These are phyloP conservation scores for Drechslerella dactyloides DNA, from an alignment of 2,329 filamentous ascomycete genomes.

Conservation along the genomic window DNA sequence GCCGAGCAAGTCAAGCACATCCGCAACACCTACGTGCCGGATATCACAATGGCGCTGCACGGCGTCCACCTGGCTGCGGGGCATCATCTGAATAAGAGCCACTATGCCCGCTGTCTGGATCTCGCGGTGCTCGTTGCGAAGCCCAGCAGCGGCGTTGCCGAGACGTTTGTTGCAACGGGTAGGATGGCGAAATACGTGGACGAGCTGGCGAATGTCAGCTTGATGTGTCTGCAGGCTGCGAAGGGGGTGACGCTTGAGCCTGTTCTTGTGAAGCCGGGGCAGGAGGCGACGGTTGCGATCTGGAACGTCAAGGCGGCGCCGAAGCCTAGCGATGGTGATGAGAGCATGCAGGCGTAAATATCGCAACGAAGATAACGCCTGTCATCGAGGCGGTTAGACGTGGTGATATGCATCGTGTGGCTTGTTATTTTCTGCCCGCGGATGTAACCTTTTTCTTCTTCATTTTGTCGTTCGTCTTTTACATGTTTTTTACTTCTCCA, in stretches of 20 bases:
- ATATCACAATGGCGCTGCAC: conserved; percentile 83
- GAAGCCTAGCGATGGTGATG: neutral
- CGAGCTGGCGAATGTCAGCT: conserved; percentile 77
- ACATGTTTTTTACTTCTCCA: conserved; percentile 38
- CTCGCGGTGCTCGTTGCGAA: conserved; percentile 77
- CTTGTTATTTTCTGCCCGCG: conserved; percentile 48
- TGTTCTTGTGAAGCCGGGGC: conserved; percentile 30
- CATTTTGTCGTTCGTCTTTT: conserved; percentile 28
- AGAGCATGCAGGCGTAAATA: neutral
- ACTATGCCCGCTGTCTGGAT: conserved; percentile 84
- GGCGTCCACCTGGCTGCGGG: conserved; percentile 80
- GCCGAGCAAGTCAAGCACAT: conserved; percentile 69
- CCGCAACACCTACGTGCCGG: conserved; percentile 80
- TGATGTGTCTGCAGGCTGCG: conserved; percentile 67
- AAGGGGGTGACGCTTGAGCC: conserved; percentile 44
- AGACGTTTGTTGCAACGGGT: conserved; percentile 68
- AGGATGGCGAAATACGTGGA: conserved; percentile 78
- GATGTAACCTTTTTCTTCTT: conserved; percentile 39
- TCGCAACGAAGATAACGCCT: neutral
- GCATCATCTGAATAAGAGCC: conserved; percentile 74
- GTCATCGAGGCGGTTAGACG: conserved; percentile 1
- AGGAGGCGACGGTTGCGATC: conserved; percentile 47
- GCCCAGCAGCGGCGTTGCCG: conserved; percentile 70
- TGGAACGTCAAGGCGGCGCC: conserved; percentile 52
- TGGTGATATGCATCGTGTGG: conserved; percentile 29